Percentiles rank a stretch among this genome's conserved stretches.
Evolutionary conservation across 768 basidiomycete genomes (phyloP).

Genomic region (Lentinula sp.): DNA sequence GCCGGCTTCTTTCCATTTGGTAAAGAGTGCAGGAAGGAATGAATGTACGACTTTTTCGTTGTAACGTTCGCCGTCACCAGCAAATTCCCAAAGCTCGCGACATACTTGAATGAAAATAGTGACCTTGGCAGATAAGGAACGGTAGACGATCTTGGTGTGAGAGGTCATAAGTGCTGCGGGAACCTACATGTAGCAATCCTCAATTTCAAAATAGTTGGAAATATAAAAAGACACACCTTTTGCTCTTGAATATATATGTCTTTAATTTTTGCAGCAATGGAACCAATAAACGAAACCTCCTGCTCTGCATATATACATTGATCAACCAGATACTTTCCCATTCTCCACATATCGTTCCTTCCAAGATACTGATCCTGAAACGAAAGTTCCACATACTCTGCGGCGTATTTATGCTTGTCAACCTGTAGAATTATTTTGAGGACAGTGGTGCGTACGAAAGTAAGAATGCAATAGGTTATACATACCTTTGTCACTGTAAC

Average conservation of each 20-base stretch:
- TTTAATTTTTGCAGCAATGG: constrained; percentile 77
- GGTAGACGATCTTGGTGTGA: constrained; percentile 82
- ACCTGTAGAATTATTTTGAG: constrained; percentile 37
- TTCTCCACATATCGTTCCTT: constrained; percentile 94
- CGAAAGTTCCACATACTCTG: constrained; percentile 81
- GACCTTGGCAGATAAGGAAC: constrained; percentile 86
- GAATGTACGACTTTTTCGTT: constrained; percentile 98
- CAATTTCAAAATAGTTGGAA: not conserved
- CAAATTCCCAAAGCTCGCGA: constrained; percentile 93
- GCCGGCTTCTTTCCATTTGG: constrained; percentile 75
- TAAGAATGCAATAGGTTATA: not conserved
- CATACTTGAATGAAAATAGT: constrained; percentile 97
- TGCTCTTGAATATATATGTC: constrained; percentile 67
- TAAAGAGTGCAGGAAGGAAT: constrained; percentile 86
- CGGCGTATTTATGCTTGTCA: constrained; percentile 53
- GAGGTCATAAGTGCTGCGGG: constrained; percentile 76
- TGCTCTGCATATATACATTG: constrained; percentile 82
- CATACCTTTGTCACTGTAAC: constrained; percentile 66
- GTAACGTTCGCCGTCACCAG: constrained; percentile 92
- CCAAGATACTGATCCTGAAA: constrained; percentile 96
- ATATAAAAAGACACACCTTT: constrained; percentile 36
- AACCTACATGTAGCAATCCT: constrained; percentile 39
- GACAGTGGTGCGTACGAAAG: constrained; percentile 10
- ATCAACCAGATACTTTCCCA: constrained; percentile 75
- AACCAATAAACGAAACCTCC: constrained; percentile 80